Percentiles rank a stretch among this genome's conserved stretches.
Evolutionary conservation across 192 early-diverging fungal species (phyloP).

Genomic region (Phlyctochytrium planicorne): DNA sequence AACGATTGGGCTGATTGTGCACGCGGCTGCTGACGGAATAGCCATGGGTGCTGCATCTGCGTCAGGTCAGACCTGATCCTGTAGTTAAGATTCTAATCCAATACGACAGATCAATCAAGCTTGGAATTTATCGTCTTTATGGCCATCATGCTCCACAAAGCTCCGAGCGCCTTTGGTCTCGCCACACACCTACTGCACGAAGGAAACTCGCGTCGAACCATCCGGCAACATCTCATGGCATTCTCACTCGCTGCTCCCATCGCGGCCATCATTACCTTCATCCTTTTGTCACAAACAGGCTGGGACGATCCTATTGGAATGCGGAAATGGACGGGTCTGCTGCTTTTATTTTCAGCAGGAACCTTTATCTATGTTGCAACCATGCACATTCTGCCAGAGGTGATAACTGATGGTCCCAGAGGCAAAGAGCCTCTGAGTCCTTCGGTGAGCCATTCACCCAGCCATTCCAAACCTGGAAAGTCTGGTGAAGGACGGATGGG

Average conservation of each 20-base stretch:
- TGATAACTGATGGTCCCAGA: conserved; percentile 15
- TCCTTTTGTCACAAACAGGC: conserved; percentile 25
- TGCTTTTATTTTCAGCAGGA: conserved; percentile 83
- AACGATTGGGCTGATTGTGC: conserved; percentile 92
- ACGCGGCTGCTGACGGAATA: conserved; percentile 93
- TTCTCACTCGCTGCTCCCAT: conserved; percentile 86
- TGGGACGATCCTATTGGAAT: conserved; percentile 41
- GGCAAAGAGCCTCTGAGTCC: conserved; percentile 2
- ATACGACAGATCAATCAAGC: conserved; percentile 33
- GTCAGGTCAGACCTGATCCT: conserved; percentile 36
- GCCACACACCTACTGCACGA: conserved; percentile 82
- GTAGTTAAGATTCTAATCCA: conserved; percentile 1
- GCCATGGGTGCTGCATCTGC: conserved; percentile 87
- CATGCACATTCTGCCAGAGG: conserved; percentile 74
- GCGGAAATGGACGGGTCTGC: conserved; percentile 76
- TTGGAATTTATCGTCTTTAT: conserved; percentile 78
- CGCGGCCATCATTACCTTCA: conserved; percentile 66
- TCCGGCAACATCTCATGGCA: conserved; percentile 72
- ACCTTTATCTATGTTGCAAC: conserved; percentile 90
- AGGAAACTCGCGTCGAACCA: conserved; percentile 46
- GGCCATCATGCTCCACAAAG: conserved; percentile 96
- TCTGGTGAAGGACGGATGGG: conserved; percentile 30
- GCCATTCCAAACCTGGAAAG: not conserved
- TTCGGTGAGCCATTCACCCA: not conserved
- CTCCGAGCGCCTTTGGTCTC: conserved; percentile 89